These are phyloP conservation scores for Talaromyces funiculosus DNA, from an alignment of 2,329 filamentous ascomycete species.

Conservation along the genomic window DNA sequence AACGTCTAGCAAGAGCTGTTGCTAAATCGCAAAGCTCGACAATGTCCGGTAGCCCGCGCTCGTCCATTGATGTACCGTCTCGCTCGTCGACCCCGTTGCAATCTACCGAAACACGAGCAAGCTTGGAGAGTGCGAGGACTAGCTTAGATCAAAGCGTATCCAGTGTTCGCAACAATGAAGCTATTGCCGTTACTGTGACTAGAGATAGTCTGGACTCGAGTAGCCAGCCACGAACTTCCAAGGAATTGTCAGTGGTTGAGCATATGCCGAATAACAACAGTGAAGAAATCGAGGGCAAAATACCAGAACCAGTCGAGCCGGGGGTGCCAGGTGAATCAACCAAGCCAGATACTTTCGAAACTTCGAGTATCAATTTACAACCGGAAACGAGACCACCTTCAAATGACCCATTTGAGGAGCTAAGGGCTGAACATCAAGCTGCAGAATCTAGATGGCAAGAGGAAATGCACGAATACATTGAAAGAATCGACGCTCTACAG, in stretches of 20 bases:
- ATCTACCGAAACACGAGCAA: slow-evolving; percentile 37
- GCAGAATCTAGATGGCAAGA: slow-evolving; percentile 63
- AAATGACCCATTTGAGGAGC: slow-evolving; percentile 33
- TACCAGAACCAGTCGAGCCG: slow-evolving; percentile 1
- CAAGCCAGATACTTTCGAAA: neutral
- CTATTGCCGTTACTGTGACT: slow-evolving; percentile 13
- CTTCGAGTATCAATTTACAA: neutral
- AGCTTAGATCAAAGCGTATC: slow-evolving; percentile 21
- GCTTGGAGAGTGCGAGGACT: slow-evolving; percentile 27
- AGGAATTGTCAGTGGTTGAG: slow-evolving; percentile 18
- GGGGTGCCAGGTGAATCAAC: neutral
- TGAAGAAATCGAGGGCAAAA: slow-evolving; percentile 5
- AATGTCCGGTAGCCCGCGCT: slow-evolving; percentile 42
- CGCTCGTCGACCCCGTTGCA: slow-evolving; percentile 48
- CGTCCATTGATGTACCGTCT: slow-evolving; percentile 45
- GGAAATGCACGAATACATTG: slow-evolving; percentile 75
- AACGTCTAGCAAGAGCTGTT: slow-evolving; percentile 81
- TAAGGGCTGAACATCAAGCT: slow-evolving; percentile 47
- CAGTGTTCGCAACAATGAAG: slow-evolving; percentile 15
- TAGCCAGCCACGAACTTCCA: slow-evolving; percentile 21
- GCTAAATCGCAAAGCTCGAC: slow-evolving; percentile 60
- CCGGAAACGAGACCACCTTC: neutral
- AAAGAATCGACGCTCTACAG: slow-evolving; percentile 86
- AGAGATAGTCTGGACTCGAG: slow-evolving; percentile 28
- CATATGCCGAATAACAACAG: neutral